Evolutionary conservation across 2,329 filamentous ascomycete genomes (phyloP), one percentile per base, ranked within the genome.

Genomic region (Fusarium redolens): DNA sequence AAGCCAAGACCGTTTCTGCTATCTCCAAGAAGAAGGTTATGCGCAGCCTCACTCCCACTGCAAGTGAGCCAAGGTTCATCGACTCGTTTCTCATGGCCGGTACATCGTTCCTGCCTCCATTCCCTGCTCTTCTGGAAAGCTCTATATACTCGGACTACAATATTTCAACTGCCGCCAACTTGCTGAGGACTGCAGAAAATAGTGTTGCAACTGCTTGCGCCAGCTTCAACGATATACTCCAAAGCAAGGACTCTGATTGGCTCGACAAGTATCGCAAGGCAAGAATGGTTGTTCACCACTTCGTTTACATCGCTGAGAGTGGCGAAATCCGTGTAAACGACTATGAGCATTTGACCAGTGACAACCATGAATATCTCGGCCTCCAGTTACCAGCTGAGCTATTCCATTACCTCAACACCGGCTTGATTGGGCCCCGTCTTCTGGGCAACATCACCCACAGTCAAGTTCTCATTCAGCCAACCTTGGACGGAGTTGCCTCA

Each of bases 331-430:
- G 90, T 67, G 92, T 95, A 20, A 87, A 94, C 76, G 91, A 95
- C 75, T 88, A 87, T 61, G 92, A 93, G 12, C 87, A 90, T 61
- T 89, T 95, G 25, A 95, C 96, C 4, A 89, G 88, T 50, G 95
- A 98, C 79, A 92, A 96, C 73, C 93, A 97, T 79, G 92, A 96
- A 78, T 95, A 98, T 79, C 90, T 98, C 69, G 95, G 95, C n/a
- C 90, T 97, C 66, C 92, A 95, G 67, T 86, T 99, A 9, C 95
- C 96, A 1, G 91, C 95, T 44, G 96, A 99, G 82, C 86, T 98
- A 22, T 95, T 96, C 80, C 93, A 94, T 81, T 98, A 98, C 81
- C 87, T 98, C 55, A 95, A 94, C 65, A 91, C 89, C 57, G 96
- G 94, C 38, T 85, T 98, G 47, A 90, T 98, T 72, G 91, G 93